A percentile compares a stretch with the other conserved stretches of the same genome.
Evolutionary conservation across 352 stramenopile genomes (phyloP).

Genomic region (Phytopythium chamaehyphon): DNA sequence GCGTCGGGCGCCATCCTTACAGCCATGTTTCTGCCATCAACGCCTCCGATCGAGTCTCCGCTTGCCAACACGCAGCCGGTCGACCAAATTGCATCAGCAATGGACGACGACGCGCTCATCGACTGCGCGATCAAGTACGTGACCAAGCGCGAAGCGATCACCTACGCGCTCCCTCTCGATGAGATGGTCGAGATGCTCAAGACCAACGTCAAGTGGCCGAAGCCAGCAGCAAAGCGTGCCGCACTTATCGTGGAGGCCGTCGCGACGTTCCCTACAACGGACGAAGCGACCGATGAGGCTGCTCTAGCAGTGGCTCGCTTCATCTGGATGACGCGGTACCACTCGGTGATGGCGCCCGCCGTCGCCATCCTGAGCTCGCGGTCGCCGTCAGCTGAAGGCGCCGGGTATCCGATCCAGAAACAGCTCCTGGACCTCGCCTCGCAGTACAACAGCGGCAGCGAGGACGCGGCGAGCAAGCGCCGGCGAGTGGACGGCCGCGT

Average conservation of each 20-base stretch:
- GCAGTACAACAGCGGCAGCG: conserved; percentile 21
- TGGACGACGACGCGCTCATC: conserved; percentile 32
- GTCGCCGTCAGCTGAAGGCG: conserved; percentile 9
- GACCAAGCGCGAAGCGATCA: conserved; percentile 16
- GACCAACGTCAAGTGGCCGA: conserved; percentile 71
- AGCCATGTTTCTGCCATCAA: conserved; percentile 33
- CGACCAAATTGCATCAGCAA: conserved; percentile 5
- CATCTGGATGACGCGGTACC: conserved; percentile 68
- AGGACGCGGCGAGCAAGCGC: conserved; percentile 4
- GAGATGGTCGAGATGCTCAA: conserved; percentile 73
- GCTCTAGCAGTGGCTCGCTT: conserved; percentile 36
- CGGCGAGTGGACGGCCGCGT: conserved; percentile 48
- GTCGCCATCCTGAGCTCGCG: conserved; percentile 46
- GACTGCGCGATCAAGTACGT: conserved; percentile 33
- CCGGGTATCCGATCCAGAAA: conserved; percentile 19
- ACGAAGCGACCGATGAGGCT: conserved; percentile 22
- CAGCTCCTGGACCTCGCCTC: conserved; percentile 29
- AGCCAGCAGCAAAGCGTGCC: conserved; percentile 60
- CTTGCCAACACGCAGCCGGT: conserved; percentile 10
- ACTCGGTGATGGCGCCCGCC: conserved; percentile 43
- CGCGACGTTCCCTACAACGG: conserved; percentile 36
- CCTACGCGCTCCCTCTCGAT: conserved; percentile 20
- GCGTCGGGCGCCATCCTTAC: conserved; percentile 44
- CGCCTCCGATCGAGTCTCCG: conserved; percentile 4
- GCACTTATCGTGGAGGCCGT: conserved; percentile 61